phyloP scores from a whole-genome alignment of 1,284 basidiomycete genomes.

The Heterobasidion occidentale region DNA sequence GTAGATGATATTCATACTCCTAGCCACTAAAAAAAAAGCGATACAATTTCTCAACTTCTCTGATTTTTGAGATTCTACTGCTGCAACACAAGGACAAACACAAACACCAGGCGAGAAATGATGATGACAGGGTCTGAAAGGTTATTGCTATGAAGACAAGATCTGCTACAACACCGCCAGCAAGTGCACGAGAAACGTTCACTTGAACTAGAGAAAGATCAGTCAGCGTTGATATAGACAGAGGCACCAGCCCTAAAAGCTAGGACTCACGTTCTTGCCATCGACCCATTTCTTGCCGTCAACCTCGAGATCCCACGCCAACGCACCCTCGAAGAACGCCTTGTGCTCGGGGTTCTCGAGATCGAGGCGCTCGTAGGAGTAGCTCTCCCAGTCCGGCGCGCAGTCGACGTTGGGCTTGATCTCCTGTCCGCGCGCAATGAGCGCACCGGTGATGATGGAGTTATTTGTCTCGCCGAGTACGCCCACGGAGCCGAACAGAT shows the following conservation, averaged over 20 bases:
- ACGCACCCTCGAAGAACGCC: constrained; percentile 82
- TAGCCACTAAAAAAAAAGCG: too few relatives aligned
- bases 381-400: constrained; percentile 93
- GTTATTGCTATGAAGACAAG: neutral
- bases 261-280: constrained; percentile 65
- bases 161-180: neutral
- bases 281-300: constrained; percentile 84
- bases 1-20: too few relatives aligned
- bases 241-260: neutral
- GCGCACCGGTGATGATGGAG: constrained; percentile 69
- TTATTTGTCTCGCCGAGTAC: constrained; percentile 82
- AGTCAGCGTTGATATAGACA: neutral
- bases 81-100: neutral
- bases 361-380: constrained; percentile 72
- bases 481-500: constrained; percentile 90
- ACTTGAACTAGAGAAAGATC: constrained; percentile 9
- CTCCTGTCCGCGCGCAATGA: constrained; percentile 79
- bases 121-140: constrained; percentile 1
- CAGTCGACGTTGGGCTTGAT: constrained; percentile 65
- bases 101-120: neutral
- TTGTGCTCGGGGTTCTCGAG: constrained; percentile 66
- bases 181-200: neutral
- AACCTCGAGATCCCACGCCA: constrained; percentile 86
- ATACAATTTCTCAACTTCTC: neutral
- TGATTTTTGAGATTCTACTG: neutral